These are phyloP conservation scores for Chloranthus sessilifolius DNA, from an alignment of 164 flowering plant genomes.

Conservation along the genomic window DNA sequence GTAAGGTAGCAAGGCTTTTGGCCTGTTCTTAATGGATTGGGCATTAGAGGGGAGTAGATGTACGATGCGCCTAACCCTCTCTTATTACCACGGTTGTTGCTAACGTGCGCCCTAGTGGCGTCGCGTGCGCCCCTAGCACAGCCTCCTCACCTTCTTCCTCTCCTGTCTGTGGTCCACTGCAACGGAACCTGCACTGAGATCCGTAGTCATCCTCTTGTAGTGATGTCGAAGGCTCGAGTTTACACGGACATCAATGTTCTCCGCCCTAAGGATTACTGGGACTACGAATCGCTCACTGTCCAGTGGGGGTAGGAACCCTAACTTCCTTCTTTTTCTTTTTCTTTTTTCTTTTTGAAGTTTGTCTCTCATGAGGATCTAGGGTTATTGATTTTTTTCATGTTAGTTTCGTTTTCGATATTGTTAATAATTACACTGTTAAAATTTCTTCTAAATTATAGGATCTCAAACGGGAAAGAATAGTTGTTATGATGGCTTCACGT, in stretches of 20 bases:
- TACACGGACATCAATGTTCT: conserved; percentile 64
- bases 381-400: background rate
- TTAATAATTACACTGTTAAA: too few species aligned
- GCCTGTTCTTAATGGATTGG: too few species aligned
- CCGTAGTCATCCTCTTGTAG: too few species aligned
- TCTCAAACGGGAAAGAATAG: too few species aligned
- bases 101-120: conserved; percentile 35
- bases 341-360: background rate
- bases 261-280: conserved; percentile 71
- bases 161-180: background rate
- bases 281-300: conserved; percentile 68
- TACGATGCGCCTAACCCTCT: too few species aligned
- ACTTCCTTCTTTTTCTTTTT: background rate
- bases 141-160: conserved; percentile 19
- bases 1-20: too few species aligned
- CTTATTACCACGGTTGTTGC: conserved; percentile 15
- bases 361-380: background rate
- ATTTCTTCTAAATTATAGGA: too few species aligned
- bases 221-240: conserved; percentile 57
- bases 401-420: too few species aligned
- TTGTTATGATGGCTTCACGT: too few species aligned
- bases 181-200: too few species aligned
- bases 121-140: conserved; percentile 34
- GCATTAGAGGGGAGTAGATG: too few species aligned
- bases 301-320: conserved; percentile 62